Conservation (phyloP, 306 rosid genomes). For the Sindora glabra region DNA sequence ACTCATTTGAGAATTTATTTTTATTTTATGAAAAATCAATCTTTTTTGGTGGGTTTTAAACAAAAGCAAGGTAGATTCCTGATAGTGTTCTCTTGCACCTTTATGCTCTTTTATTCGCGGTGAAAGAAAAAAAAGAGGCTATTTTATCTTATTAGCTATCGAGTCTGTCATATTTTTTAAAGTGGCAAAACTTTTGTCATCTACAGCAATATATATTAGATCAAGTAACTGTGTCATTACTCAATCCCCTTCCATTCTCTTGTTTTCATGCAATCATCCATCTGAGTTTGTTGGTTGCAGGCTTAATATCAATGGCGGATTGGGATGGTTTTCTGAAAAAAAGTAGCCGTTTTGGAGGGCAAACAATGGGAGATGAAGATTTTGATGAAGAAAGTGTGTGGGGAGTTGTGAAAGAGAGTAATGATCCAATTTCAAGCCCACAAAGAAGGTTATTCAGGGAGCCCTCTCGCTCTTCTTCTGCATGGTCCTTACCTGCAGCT, state of each 20-base stretch:
- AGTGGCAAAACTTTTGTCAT: conserved; percentile 8
- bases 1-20: conserved; percentile 32
- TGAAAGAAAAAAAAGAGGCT: conserved; percentile 12
- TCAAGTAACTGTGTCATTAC: conserved; percentile 6
- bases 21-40: conserved; percentile 8
- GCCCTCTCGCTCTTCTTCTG: conserved; percentile 37
- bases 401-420: conserved; percentile 28
- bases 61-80: conserved; percentile 69
- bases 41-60: conserved; percentile 33
- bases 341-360: conserved; percentile 24
- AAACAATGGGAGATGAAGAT: conserved; percentile 29
- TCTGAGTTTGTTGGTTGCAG: conserved; percentile 5
- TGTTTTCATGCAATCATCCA: neutral
- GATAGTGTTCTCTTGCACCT: conserved; percentile 55
- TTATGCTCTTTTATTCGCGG: conserved; percentile 60
- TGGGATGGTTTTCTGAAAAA: conserved; percentile 24
- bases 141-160: conserved; percentile 26
- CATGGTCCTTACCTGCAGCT: conserved; percentile 34
- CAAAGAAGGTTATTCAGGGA: conserved; percentile 16
- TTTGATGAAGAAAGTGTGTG: conserved; percentile 62
- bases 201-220: conserved; percentile 19
- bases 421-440: conserved; percentile 20
- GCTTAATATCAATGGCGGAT: conserved; percentile 49
- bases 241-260: neutral
- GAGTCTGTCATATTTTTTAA: neutral